Evolutionary conservation across 805 yeast genomes (phyloP), one percentile per base, ranked within the genome.

Genomic region (Tetrapisispora namnaoensis): DNA sequence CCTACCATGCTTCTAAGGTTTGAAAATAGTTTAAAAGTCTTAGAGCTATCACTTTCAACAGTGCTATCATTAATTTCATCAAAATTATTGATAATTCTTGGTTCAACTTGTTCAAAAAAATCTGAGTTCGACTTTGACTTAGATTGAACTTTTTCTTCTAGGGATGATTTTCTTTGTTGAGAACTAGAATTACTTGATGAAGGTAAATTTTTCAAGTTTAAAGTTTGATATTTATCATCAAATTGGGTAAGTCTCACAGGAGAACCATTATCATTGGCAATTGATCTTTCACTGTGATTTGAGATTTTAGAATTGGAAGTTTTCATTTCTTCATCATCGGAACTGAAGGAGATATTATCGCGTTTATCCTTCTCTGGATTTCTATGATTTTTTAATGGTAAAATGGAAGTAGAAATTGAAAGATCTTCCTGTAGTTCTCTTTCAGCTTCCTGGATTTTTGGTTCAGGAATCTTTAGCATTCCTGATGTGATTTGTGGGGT

Each of bases 381-480:
- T 45, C 60, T 61, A 41, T 60, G 55, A 2, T 64, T 53, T 42
- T 60, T 63, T 3, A 65, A 56, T 11, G 69, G 69, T 32, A 66
- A 46, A 13, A 58, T 27, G 1, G 62, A 57, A 4, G 67, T 54
- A 14, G 69, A 68, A 44, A 72, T 60, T 53, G 72, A 62, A 17
- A 66, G 67, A 16, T 71, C 73, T 44, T 69, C 71, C 30, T 61
- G 56, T 18, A 70, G 57, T 37, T 62, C 66, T 42, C 63, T 67
- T 50, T 67, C 72, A 11, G 70, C 65, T 47, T 70, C 74, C 21
- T 68, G 62, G 45, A 70, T 58, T 52, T 62, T 68, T 20, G 75
- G 75, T 51, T 71, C 74, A 2, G 76, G 76, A 30, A 68, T 70
- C 11, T 70, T 59, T 20, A 72, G 56, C 71, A 69, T 70, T 14